Evolutionary conservation across 768 basidiomycete genomes (phyloP).

Genomic region (Pulveroboletus sp.): DNA sequence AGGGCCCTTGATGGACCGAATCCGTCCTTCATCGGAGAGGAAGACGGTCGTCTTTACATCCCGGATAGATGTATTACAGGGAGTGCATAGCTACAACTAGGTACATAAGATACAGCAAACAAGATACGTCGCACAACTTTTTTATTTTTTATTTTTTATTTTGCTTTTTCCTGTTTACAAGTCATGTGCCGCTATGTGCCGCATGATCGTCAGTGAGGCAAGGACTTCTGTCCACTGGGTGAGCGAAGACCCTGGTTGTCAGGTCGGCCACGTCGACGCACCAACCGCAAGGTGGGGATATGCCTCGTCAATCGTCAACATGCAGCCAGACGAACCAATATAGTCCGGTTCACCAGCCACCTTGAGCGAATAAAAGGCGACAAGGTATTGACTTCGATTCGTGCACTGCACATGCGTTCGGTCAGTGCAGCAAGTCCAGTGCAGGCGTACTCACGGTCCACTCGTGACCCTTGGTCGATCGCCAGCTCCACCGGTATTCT

Average conservation of each 20-base stretch:
- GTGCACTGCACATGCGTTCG: conserved; percentile 42
- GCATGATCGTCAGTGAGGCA: conserved; percentile 59
- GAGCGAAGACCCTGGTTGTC: conserved; percentile 10
- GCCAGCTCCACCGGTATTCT: conserved; percentile 58
- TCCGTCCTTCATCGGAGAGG: too few relatives aligned
- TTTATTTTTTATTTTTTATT: too few relatives aligned
- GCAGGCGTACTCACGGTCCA: conserved; percentile 50
- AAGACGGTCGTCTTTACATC: conserved; percentile 2
- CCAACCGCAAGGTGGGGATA: conserved; percentile 54
- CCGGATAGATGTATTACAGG: conserved; percentile 12
- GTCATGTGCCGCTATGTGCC: conserved; percentile 49
- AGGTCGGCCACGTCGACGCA: conserved; percentile 26
- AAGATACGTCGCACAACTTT: not conserved
- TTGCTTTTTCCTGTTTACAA: conserved; percentile 23
- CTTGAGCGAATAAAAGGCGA: conserved; percentile 60
- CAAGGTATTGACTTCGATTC: conserved; percentile 43
- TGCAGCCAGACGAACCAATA: conserved; percentile 51
- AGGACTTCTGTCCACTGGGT: conserved; percentile 45
- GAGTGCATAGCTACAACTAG: conserved; percentile 7
- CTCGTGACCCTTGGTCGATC: conserved; percentile 46
- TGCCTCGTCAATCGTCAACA: conserved; percentile 58
- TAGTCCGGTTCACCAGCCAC: conserved; percentile 52
- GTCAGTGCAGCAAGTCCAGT: not conserved
- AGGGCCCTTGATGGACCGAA: not conserved
- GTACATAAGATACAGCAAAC: conserved; percentile 9